Evolutionary conservation across 352 stramenopile genomes (phyloP).

Genomic region (Globisporangium polare): DNA sequence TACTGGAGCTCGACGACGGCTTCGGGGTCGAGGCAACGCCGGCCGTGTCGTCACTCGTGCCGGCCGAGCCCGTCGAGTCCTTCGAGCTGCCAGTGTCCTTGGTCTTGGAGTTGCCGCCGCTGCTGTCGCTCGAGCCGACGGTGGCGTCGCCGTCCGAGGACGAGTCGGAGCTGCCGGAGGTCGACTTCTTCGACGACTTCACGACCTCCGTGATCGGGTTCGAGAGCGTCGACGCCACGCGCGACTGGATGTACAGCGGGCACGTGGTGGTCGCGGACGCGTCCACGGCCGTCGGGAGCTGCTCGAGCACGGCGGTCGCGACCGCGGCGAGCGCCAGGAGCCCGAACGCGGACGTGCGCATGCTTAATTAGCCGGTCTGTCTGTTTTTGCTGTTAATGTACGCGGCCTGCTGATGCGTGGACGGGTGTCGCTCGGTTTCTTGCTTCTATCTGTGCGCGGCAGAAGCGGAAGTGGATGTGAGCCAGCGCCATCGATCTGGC

Average conservation of each 20-base stretch:
- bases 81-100: constrained; percentile 12
- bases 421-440: no score
- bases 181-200: constrained; percentile 17
- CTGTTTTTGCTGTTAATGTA: neutral
- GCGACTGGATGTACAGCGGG: constrained; percentile 55
- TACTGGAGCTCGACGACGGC: neutral
- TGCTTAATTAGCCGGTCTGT: neutral
- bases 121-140: constrained; percentile 11
- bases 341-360: constrained; percentile 7
- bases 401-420: neutral
- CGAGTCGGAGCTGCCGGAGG: constrained; percentile 23
- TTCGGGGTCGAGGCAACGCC: constrained; percentile 7
- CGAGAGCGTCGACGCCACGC: constrained; percentile 53
- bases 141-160: constrained; percentile 14
- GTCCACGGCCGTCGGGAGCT: constrained; percentile 14
- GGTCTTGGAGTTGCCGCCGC: neutral
- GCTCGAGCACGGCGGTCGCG: constrained; percentile 20
- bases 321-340: constrained; percentile 25
- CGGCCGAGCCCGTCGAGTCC: constrained; percentile 4
- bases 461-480: neutral
- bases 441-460: no score
- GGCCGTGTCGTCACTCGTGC: neutral
- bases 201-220: constrained; percentile 50
- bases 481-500: neutral
- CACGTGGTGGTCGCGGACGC: constrained; percentile 40